Conservation (phyloP, 2,329 filamentous ascomycete species). For the Talaromyces rugulosus region DNA sequence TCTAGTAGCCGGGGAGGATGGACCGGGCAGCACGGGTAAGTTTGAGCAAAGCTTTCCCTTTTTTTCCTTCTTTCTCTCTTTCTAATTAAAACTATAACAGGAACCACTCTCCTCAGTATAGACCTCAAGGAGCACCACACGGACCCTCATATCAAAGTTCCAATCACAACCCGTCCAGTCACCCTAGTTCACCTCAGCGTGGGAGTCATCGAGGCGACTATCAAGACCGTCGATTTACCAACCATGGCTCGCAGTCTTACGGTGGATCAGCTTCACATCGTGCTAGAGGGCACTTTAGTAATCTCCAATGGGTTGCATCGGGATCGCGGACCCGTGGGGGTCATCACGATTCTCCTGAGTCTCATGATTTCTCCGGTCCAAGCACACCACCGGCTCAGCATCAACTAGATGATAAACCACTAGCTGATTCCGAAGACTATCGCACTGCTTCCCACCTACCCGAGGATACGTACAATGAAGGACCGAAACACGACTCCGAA, state of each 20-base stretch:
- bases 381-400: conserved; percentile 16
- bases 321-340: conserved; percentile 51
- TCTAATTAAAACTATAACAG: conserved; percentile 36
- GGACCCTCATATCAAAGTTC: conserved; percentile 52
- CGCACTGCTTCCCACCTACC: conserved; percentile 19
- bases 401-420: conserved; percentile 25
- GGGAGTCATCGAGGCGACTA: conserved; percentile 59
- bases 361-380: conserved; percentile 27
- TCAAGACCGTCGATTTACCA: conserved; percentile 43
- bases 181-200: conserved; percentile 45
- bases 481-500: conserved; percentile 43
- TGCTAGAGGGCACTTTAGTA: conserved; percentile 59
- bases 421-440: conserved; percentile 45
- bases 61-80: background rate
- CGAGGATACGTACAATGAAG: conserved; percentile 46
- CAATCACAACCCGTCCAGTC: conserved; percentile 51
- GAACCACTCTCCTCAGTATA: conserved; percentile 62
- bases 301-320: conserved; percentile 67
- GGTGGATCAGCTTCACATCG: conserved; percentile 41
- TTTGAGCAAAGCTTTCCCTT: conserved; percentile 7
- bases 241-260: conserved; percentile 46
- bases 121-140: conserved; percentile 52
- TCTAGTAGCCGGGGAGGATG: conserved; percentile 52
- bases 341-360: conserved; percentile 37
- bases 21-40: conserved; percentile 51